A percentile compares a stretch with the other conserved stretches of the same genome.
These are phyloP conservation scores for Pisolithus orientalis DNA, from an alignment of 768 basidiomycete genomes.

Conservation along the genomic window DNA sequence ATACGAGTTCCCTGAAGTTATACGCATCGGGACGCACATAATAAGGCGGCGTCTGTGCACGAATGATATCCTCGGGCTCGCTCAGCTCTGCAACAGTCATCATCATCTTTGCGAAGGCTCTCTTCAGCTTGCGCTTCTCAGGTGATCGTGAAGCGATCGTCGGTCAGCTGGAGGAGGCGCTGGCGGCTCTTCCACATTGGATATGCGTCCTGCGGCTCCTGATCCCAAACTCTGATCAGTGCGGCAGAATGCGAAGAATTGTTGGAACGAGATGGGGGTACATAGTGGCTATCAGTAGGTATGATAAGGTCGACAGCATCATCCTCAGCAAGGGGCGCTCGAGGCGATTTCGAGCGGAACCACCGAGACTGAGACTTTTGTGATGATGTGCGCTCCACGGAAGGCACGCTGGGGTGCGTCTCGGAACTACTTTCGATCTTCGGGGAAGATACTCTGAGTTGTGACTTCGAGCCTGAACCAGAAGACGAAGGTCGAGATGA, in stretches of 20 bases:
- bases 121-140: constrained; percentile 1
- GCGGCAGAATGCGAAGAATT: constrained; percentile 15
- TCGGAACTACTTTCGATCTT: constrained; percentile 4
- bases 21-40: constrained; percentile 8
- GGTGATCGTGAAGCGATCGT: constrained; percentile 2
- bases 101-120: not conserved
- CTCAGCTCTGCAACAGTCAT: not conserved
- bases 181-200: not conserved
- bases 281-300: constrained; percentile 10
- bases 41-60: constrained; percentile 15
- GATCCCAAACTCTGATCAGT: constrained; percentile 24
- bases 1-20: constrained; percentile 5
- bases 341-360: constrained; percentile 2
- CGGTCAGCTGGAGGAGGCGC: not conserved
- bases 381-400: constrained; percentile 8
- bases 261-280: constrained; percentile 9
- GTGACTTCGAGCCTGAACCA: not conserved
- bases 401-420: constrained; percentile 1
- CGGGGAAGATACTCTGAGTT: constrained; percentile 8
- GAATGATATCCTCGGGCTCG: constrained; percentile 5
- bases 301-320: constrained; percentile 91
- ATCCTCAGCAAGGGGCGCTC: constrained; percentile 24
- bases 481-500: not conserved
- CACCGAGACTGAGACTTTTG: constrained; percentile 8
- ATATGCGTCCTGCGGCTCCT: not conserved